Evolutionary conservation across 108 stramenopile species (phyloP), one percentile per base, ranked within the genome.

Genomic region (Cylindrotheca fusiformis): DNA sequence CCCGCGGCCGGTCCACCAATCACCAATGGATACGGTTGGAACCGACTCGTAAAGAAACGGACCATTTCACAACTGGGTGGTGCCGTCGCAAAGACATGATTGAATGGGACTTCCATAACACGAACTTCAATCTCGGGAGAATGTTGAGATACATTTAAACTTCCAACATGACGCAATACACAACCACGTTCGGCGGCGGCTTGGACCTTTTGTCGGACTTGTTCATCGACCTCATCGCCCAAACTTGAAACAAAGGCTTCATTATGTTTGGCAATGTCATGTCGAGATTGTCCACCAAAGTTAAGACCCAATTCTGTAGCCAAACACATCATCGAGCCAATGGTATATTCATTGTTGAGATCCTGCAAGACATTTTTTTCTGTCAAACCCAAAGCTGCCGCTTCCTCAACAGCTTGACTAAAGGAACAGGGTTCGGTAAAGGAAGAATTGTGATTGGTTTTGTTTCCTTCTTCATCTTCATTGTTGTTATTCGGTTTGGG

Each of bases 1-100:
- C 88, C 88, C 23, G 83, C 80, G 8, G 78, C 63, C n/a, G 84
- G 88, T 18, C 88, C 88, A 25, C 82, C 80, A 32, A 90, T 66
- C 17, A 86, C 77, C 47, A 90, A 69, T 23, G 88, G 88, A 55
- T 83, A 84, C 10, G 58, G 60, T 52, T 69, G 60, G 59, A 84
- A 80, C 14, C 84, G 68, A 32, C 78, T 63, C 10, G 88, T 89
- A 33, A 89, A 89, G 66, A 89, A 89, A 12, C 88, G 76, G 27
- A 89, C 79, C 31, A 72, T 76, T 30, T 71, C 80, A 65, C 74
- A 71, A 23, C 72, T 78, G 0, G 88, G 88, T 21, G 88, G 80
- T n/a, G 82, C 81, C 10, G 68, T 67, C 31, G 88, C 88, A 63
- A 89, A 85, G 32, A 79, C 51, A 44, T 89, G 88, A 28, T 67